Base-by-base conservation (phyloP, 2,329 filamentous ascomycete genomes). In the Rhinocladiella similis region DNA sequence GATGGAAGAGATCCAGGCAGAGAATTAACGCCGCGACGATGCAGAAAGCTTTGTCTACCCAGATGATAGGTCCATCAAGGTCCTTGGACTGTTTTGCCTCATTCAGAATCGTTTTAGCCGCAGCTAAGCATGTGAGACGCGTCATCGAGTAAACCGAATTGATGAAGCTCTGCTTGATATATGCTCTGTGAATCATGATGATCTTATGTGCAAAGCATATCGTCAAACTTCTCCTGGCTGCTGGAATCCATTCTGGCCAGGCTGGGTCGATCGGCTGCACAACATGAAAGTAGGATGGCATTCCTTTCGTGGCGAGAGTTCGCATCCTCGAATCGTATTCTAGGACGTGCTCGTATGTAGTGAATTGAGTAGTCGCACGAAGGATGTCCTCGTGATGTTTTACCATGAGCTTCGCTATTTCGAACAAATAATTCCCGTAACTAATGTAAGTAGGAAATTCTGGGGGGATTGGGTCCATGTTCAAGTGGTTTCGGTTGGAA, bases 231-330 rank as follows among this genome's bases (percentile, higher is more conserved):
- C 39, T 20, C 14, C 72, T 66, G 1, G 73, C 73, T 73, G 73
- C 76, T 4, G 58, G 64, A 1, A 74, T 67, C 66, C 73, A 77
- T 45, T 60, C 63, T 9, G 74, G 75, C 75, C 75, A 77, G 1
- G 60, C 50, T 6, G 70, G 63, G 47, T 75, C 67, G 1, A 71
- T 47, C 0, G 70, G 48, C 1, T 70, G 69, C 5, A 64, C 66
- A 13, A 68, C 68, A 48, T 68, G 69, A 12, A 77, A 62, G 45
- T 69, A 75, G 5, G 57, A 62, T 0, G 75, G 74, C 5, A 73
- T 63, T 14, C 66, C 66, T 9, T 73, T 69, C 1, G 64, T 68
- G 9, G 66, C 68, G 13, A 71, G 48, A 1, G 63, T 60, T 22
- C 75, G 68, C 61, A 77, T 65, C 7, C 65, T 67, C 0, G 69